Base-by-base conservation (phyloP, 345 rosid species). In the Lepidium sativum region DNA sequence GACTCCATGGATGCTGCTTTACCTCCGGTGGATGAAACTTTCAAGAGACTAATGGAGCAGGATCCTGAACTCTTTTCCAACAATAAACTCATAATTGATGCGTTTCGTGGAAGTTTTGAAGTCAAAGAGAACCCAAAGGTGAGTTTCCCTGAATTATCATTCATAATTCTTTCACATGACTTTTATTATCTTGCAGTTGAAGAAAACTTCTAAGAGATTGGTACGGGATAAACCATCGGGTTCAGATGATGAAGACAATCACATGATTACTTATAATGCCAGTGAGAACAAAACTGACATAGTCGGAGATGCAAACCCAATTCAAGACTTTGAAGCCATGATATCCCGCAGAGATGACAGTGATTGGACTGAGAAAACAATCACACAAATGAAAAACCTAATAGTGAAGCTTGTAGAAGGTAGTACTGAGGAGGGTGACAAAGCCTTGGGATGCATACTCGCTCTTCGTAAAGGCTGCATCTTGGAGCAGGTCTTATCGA, bases 401-500 rank as follows among this genome's bases (percentile, higher is more conserved):
- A 85, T 91, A 61, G 15, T 59, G 52, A 65, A 65, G 75, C 77
- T 90, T 12, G 44, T 94, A 16, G 80, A 76, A 62, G 68, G 73
- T 71, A 15, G 51, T 63, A 74, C 82, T 2, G 18, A 68, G 27
- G 60, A 70, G 37, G 79, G 81, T 35, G 81, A 81, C 54, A 73
- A 65, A 81, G 90, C 85, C 15, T 63, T 84, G 75, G 87, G 84
- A 60, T 82, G 85, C 63, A 63, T 90, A 32, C 61, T 54, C 54
- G 82, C 95, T 44, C 84, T 94, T 45, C 96, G 96, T 12, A 88
- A 79, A 77, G 88, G 92, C 65, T 94, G 96, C 76, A 76, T 94
- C 67, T 70, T 82, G 52, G 99, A 86, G 77, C 97, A 94, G 68
- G 99, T 90, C 78, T 64, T 62, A 29, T 55, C 39, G 0, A 37